Conservation (phyloP, 2,329 filamentous ascomycete species). For the Diaporthe helianthi region DNA sequence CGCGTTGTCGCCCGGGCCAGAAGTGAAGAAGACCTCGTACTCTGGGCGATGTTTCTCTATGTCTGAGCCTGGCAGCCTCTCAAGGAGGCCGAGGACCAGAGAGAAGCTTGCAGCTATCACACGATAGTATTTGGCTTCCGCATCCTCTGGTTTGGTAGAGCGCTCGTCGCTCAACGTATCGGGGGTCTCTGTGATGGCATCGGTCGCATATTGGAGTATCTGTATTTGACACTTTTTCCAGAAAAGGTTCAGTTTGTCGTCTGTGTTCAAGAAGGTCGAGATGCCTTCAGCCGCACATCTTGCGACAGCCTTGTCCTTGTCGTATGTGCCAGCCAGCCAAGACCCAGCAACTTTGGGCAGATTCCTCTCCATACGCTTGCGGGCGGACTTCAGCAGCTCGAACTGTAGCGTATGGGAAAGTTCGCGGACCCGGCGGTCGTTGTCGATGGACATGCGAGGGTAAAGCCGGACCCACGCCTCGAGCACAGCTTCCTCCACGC, state of each 20-base stretch:
- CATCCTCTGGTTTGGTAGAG: slow-evolving; percentile 82
- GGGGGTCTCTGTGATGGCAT: slow-evolving; percentile 80
- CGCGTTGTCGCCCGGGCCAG: slow-evolving; percentile 58
- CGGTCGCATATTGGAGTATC: slow-evolving; percentile 82
- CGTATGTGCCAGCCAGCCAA: slow-evolving; percentile 92
- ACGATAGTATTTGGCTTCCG: slow-evolving; percentile 82
- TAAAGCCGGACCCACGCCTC: slow-evolving; percentile 91
- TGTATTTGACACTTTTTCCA: slow-evolving; percentile 82
- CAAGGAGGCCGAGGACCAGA: slow-evolving; percentile 60
- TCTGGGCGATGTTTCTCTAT: slow-evolving; percentile 64
- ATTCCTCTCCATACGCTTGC: slow-evolving; percentile 83
- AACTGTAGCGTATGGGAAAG: slow-evolving; percentile 79
- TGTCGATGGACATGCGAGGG: slow-evolving; percentile 88
- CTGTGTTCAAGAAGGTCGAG: slow-evolving; percentile 75
- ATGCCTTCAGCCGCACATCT: slow-evolving; percentile 81
- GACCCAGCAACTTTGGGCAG: slow-evolving; percentile 80
- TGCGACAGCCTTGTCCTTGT: slow-evolving; percentile 79
- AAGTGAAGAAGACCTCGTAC: slow-evolving; percentile 72
- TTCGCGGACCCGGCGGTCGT: slow-evolving; percentile 85
- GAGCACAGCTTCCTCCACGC: slow-evolving; percentile 80
- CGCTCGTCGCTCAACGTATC: slow-evolving; percentile 89
- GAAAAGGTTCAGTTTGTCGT: slow-evolving; percentile 79
- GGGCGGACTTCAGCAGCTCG: slow-evolving; percentile 65
- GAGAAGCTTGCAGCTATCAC: slow-evolving; percentile 67
- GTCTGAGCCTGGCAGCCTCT: slow-evolving; percentile 57